Base-by-base conservation (phyloP, 139 green algal species). In the Chlamydomonas asymmetrica region DNA sequence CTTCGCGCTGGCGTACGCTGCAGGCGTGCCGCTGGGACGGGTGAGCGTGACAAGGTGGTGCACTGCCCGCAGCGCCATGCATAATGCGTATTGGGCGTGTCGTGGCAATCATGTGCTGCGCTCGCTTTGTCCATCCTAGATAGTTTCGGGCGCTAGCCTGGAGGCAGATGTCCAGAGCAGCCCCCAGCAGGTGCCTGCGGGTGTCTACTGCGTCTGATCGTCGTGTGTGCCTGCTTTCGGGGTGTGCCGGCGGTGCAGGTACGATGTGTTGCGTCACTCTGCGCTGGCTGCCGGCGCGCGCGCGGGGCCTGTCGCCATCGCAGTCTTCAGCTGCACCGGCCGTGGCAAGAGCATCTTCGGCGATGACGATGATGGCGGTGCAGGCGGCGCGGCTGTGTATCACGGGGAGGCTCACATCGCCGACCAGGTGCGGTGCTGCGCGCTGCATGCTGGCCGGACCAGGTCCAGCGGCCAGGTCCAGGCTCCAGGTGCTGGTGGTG, bases 321-420 rank as follows among this genome's bases (percentile, higher is more conserved):
- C 41, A 10, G 70, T 76, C 31, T 76, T 76, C 49, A 49, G 18
- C 34, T 76, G 70, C 70, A 76, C 70, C 2, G 70, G 54, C 38
- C 56, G 70, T 8, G 70, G 70, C 7, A 29, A 40, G 39, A 29
- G 40, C 29, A 59, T 76, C n/a, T 76, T 76, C 35, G 70, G 70
- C 23, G 39, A 60, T 29, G 56, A 50, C 39, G 39, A 18, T 10
- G 29, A 40, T 3, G 56, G n/a, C n/a, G n/a, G n/a, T n/a, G n/a
- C n/a, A n/a, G n/a, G n/a, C n/a, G n/a, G n/a, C n/a, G n/a, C n/a
- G n/a, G n/a, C n/a, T n/a, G n/a, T n/a, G n/a, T n/a, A n/a, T n/a
- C n/a, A 76, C 27, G 40, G 40, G 31, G 70, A 76, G 70, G 70
- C 70, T 31, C 39, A 40, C 35, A 76, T 76, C 5, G 70, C 70